Evolutionary conservation across 2,329 filamentous ascomycete species (phyloP).

Genomic region (Hypoxylon sp.): DNA sequence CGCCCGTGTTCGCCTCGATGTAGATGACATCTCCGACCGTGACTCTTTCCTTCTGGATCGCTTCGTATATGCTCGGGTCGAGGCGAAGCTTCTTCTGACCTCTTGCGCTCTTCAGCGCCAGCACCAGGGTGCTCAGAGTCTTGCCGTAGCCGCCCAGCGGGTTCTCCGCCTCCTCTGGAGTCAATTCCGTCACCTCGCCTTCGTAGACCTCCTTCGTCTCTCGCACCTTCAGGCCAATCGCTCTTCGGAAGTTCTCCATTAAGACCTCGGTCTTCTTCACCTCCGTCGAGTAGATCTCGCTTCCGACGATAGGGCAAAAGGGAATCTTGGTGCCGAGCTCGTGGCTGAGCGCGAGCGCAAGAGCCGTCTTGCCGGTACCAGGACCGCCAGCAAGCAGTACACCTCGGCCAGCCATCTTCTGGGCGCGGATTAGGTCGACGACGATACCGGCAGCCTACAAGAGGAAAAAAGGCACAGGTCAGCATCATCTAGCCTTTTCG

Average conservation of each 20-base stretch:
- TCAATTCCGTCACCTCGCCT: constrained; percentile 96
- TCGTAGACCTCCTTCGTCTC: constrained; percentile 99
- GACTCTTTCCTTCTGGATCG: constrained; percentile 97
- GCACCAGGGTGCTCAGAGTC: constrained; percentile 94
- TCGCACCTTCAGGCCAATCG: constrained; percentile 94
- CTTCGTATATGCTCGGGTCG: constrained; percentile 98
- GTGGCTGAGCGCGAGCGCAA: constrained; percentile 94
- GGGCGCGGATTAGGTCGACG: constrained; percentile 92
- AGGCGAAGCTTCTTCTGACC: constrained; percentile 97
- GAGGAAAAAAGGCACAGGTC: constrained; percentile 16
- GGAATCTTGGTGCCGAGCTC: constrained; percentile 98
- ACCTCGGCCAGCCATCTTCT: constrained; percentile 97
- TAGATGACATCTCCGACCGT: constrained; percentile 97
- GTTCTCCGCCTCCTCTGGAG: constrained; percentile 97
- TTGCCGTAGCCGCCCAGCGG: constrained; percentile 95
- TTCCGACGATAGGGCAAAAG: constrained; percentile 97
- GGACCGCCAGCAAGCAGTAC: constrained; percentile 93
- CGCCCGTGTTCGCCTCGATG: constrained; percentile 98
- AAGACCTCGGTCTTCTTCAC: constrained; percentile 99
- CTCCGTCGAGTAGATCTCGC: constrained; percentile 96
- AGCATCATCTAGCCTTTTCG: constrained; percentile 22
- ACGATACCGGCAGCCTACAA: constrained; percentile 88
- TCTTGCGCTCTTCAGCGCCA: constrained; percentile 93
- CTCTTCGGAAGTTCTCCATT: constrained; percentile 98
- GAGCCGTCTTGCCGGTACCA: constrained; percentile 95